Percentiles rank a stretch among this genome's conserved stretches.
Evolutionary conservation across 1,284 basidiomycete species (phyloP).

Genomic region (Tremellales sp.): DNA sequence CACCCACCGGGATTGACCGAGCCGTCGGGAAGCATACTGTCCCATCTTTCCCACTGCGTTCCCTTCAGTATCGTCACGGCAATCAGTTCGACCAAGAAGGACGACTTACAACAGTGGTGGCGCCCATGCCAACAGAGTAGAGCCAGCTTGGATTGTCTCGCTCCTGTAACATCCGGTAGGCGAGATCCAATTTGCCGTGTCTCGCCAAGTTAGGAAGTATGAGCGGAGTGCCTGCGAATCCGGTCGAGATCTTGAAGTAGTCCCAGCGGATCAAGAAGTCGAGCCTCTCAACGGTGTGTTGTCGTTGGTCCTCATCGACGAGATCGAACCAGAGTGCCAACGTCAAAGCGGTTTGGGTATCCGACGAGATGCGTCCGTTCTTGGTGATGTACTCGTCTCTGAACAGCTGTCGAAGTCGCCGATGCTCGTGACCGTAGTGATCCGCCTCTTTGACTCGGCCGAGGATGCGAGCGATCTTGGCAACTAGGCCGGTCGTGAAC

Average conservation of each 20-base stretch:
- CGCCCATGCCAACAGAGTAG: slow-evolving; percentile 38
- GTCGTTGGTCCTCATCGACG: slow-evolving; percentile 10
- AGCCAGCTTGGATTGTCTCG: slow-evolving; percentile 37
- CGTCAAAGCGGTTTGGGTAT: slow-evolving; percentile 34
- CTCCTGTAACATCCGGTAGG: slow-evolving; percentile 46
- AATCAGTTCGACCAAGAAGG: background rate
- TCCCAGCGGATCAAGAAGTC: slow-evolving; percentile 18
- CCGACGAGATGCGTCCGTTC: slow-evolving; percentile 25
- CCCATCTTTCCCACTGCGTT: slow-evolving; percentile 43
- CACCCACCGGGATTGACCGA: slow-evolving; percentile 39
- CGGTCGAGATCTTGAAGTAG: slow-evolving; percentile 33
- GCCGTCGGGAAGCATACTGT: slow-evolving; percentile 36
- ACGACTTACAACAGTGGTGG: slow-evolving; percentile 36
- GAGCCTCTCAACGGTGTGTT: slow-evolving; percentile 16
- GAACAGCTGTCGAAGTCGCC: slow-evolving; percentile 15
- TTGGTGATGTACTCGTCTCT: slow-evolving; percentile 26
- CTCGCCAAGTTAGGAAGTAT: slow-evolving; percentile 29
- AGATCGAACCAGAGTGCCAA: slow-evolving; percentile 29
- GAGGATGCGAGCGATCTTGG: slow-evolving; percentile 24
- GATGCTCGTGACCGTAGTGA: slow-evolving; percentile 13
- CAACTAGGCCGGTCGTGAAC: slow-evolving; percentile 17
- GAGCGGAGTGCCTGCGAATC: slow-evolving; percentile 41
- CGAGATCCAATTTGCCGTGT: slow-evolving; percentile 21
- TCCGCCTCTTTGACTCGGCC: slow-evolving; percentile 13
- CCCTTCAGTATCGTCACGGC: background rate